phyloP scores from a whole-genome alignment of 306 rosid genomes.

The Cucurbita maxima region DNA sequence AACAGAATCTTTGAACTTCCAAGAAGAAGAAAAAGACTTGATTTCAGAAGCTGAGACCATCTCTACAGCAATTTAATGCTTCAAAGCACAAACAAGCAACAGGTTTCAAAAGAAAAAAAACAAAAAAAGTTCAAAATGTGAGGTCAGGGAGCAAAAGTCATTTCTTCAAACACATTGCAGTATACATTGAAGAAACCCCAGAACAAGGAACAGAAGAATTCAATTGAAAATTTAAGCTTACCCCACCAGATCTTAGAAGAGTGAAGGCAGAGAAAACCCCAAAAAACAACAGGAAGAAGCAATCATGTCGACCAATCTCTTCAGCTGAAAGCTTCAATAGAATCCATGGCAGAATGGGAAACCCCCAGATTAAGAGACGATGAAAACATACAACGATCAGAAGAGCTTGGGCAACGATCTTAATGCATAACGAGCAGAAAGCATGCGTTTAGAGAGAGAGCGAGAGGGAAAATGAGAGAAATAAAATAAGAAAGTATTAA shows the following conservation, averaged over 20 bases:
- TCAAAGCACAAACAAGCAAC: conserved; percentile 33
- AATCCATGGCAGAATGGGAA: conserved; percentile 14
- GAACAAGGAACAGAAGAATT: conserved; percentile 2
- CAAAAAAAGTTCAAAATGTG: conserved; percentile 10
- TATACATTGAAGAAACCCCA: conserved; percentile 18
- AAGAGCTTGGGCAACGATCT: background rate
- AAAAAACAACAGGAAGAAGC: conserved; percentile 26
- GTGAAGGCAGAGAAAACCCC: conserved; percentile 37
- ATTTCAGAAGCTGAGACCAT: conserved; percentile 13
- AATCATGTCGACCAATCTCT: conserved; percentile 41
- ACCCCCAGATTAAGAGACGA: conserved; percentile 13
- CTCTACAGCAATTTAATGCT: conserved; percentile 17
- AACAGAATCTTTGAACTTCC: background rate
- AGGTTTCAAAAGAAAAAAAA: background rate
- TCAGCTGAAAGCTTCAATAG: conserved; percentile 26
- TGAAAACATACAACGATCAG: background rate
- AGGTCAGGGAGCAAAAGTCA: conserved; percentile 13
- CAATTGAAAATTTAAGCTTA: conserved; percentile 19
- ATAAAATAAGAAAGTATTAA: background rate
- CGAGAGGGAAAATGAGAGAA: background rate
- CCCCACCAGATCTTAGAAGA: conserved; percentile 70
- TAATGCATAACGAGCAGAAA: background rate
- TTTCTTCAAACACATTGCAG: conserved; percentile 33
- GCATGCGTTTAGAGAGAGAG: background rate
- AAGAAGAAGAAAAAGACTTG: conserved; percentile 9